Base-by-base conservation (phyloP, 139 green algal genomes). In the Coelastrella sp. region DNA sequence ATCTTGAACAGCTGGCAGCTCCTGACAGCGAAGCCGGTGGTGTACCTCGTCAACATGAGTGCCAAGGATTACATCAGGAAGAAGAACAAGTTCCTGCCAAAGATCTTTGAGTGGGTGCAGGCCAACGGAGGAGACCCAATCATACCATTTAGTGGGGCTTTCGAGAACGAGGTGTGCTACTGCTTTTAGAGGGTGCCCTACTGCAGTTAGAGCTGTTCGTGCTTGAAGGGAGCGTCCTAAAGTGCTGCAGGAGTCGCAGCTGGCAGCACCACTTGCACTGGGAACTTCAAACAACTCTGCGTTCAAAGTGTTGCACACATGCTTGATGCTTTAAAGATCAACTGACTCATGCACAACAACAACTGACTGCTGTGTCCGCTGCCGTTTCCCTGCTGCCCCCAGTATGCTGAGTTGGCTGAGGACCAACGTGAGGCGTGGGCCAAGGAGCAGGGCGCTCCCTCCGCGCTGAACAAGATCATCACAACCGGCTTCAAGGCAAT, bases 71-170 rank as follows among this genome's bases (percentile, higher is more conserved):
- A 98, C 95, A 94, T 95, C 79, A 94, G 96, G 23, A 99, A 99
- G 94, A 99, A 99, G 97, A 99, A 98, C 95, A 99, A 99, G 95
- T 99, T 95, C 92, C 95, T 99, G 81, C 92, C 94, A 23, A 99
- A 99, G 94, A 97, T 99, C 56, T 92, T 95, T 89, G 95, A 97
- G 83, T 99, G 98, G 98, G 94, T 98, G 60, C 75, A 94, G 94
- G 95, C 94, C 5, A 95, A 99, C 84, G 97, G 97, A 64, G 95
- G 95, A 16, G 98, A 99, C 75, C 95, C 96, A 57, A 97, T 99
- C 91, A 99, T 99, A 83, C 98, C 98, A 23, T 99, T 99, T 93
- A 97, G 90, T 20, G 98, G 95, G 71, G 92, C 93, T 8, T 95
- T 99, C 47, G 98, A 99, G 94, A 90, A 91, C 61, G 95, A 98